Evolutionary conservation across 768 basidiomycete genomes (phyloP), one percentile per base, ranked within the genome.

Genomic region (Xerocomellus dryophilus): DNA sequence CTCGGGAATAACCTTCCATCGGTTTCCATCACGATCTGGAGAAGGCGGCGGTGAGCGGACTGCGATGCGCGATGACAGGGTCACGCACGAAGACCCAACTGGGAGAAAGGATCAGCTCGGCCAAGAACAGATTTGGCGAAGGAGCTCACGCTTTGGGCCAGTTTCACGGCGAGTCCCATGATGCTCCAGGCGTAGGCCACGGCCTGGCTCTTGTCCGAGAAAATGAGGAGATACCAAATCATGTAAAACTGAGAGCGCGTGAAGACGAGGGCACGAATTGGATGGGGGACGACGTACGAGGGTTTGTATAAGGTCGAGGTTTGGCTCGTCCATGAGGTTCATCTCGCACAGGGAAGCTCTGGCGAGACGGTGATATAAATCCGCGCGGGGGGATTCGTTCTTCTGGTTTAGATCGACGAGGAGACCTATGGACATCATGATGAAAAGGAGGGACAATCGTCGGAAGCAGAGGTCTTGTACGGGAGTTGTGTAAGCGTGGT

Each of bases 111-210:
- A 36, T 63, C n/a, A 57, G 54, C 41, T 41, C 38, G 44, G 54
- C 39, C 32, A 20, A 27, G 31, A 41, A 32, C 11, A 21, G 31
- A 41, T 31, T 38, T 51, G 51, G 43, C n/a, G 34, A 27, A 43
- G 54, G 42, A 10, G 68, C 86, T 70, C 64, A 88, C 86, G 58
- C 82, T 84, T 67, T 86, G 86, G 7, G 86, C 84, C 17, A 89
- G 71, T 66, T 88, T 88, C 29, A 82, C 82, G 9, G 85, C 79
- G 51, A 89, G 82, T 18, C 87, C 86, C 81, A 88, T 83, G 40
- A 88, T 71, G 53, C 85, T 85, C 86, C 86, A 89, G 17, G 86
- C 85, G 54, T 87, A 85, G 15, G 85, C 83, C 12, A 85, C 78
- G 0, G 84, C 85, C 57, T 85, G 84, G 56, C 81, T 85, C 66